Evolutionary conservation across 805 yeast species (phyloP), one percentile per base, ranked within the genome.

Genomic region (Saturnispora serradocipensis): DNA sequence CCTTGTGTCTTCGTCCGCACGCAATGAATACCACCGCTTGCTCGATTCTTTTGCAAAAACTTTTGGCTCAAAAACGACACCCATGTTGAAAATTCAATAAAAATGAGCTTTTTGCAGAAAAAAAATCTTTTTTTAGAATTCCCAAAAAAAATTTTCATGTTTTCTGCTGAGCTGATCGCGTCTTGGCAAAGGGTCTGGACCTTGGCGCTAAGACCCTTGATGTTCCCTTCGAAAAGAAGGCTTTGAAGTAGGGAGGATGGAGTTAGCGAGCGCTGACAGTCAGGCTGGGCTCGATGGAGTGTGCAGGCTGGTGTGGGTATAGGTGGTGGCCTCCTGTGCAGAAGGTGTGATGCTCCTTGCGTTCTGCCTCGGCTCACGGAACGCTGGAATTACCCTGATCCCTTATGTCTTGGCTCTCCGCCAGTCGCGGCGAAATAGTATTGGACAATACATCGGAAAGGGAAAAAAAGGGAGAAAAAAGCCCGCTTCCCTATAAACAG

Each of bases 161-260:
- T 22, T 15, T 11, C 10, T 25, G 30, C 38, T 45, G 47, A 45
- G 47, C 38, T 9, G 16, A 4, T 30, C 13, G 10, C 22, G 18
- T 43, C 47, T 43, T 43, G 47, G 47, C 47, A 49, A 49, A 45
- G 51, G 46, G 35, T 49, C 47, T 35, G 20, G 43, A 43, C 42
- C 28, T 49, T 38, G 51, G 25, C 36, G 11, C 16, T 30, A n/a
- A 35, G 47, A 43, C 46, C 51, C 51, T 43, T 40, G 42, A 38
- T 18, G 25, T 38, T 18, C 42, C 42, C 42, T 20, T 9, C 5
- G 22, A 30, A 39, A 10, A 5, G 44, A 13, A 36, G 36, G 24
- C 25, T 13, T 15, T 16, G 25, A 25, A 16, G 25, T 16, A 27
- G n/a, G 27, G 13, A 9, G 6, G 28, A 36, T 7, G 35, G 28